Evolutionary conservation across 1,139 yeast species (phyloP).

Genomic region (Debaryomycetaceae sp.): DNA sequence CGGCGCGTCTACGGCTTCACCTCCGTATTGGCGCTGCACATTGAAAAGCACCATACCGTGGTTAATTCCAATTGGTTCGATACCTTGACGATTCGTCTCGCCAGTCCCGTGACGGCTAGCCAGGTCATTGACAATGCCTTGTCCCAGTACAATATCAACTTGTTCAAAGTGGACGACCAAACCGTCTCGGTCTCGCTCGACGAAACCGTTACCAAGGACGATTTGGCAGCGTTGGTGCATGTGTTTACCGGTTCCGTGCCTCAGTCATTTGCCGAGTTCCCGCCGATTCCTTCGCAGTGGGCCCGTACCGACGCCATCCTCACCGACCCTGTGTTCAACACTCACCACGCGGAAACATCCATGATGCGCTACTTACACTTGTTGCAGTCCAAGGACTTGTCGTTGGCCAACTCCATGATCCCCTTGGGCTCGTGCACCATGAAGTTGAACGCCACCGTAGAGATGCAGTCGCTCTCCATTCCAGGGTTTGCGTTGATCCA

Average conservation of each 20-base stretch:
- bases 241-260: slow-evolving; percentile 38
- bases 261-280: slow-evolving; percentile 20
- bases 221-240: slow-evolving; percentile 45
- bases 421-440: slow-evolving; percentile 96
- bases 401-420: slow-evolving; percentile 93
- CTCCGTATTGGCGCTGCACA: slow-evolving; percentile 52
- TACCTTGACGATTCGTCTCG: slow-evolving; percentile 63
- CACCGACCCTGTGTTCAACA: slow-evolving; percentile 69
- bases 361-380: slow-evolving; percentile 84
- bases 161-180: slow-evolving; percentile 54
- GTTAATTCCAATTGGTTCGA: slow-evolving; percentile 70
- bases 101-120: slow-evolving; percentile 36
- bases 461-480: slow-evolving; percentile 90
- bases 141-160: slow-evolving; percentile 53
- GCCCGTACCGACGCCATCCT: slow-evolving; percentile 56
- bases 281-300: slow-evolving; percentile 42
- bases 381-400: slow-evolving; percentile 79
- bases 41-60: slow-evolving; percentile 38
- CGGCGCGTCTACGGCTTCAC: slow-evolving; percentile 69
- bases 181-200: slow-evolving; percentile 72
- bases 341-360: slow-evolving; percentile 88
- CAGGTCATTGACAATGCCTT: slow-evolving; percentile 49
- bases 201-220: slow-evolving; percentile 66
- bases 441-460: slow-evolving; percentile 92
- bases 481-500: slow-evolving; percentile 84